Conservation (phyloP, 2,329 filamentous ascomycete species). For the Diplocarpon mali region DNA sequence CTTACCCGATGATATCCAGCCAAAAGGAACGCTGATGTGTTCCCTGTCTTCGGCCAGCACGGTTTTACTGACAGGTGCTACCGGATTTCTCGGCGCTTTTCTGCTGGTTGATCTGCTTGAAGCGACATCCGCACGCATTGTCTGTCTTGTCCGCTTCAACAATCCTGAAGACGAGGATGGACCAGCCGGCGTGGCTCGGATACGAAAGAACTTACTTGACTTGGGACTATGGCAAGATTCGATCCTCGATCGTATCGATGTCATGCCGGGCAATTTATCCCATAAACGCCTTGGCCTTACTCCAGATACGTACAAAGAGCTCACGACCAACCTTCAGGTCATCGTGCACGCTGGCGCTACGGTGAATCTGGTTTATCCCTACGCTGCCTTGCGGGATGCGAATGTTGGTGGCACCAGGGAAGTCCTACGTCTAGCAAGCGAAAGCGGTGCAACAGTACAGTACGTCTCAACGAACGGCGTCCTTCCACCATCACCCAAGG, state of each 20-base stretch:
- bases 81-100: constrained; percentile 78
- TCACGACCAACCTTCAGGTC: constrained; percentile 56
- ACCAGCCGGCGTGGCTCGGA: constrained; percentile 57
- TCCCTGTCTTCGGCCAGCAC: constrained; percentile 33
- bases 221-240: constrained; percentile 67
- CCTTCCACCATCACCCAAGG: constrained; percentile 55
- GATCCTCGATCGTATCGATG: constrained; percentile 67
- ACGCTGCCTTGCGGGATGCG: constrained; percentile 60
- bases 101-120: constrained; percentile 63
- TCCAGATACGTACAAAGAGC: constrained; percentile 50
- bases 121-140: constrained; percentile 40
- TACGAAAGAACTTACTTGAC: constrained; percentile 68
- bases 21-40: constrained; percentile 34
- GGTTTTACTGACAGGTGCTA: constrained; percentile 76
- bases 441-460: constrained; percentile 59
- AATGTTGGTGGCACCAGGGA: constrained; percentile 75
- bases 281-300: constrained; percentile 58
- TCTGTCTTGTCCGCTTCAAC: constrained; percentile 65
- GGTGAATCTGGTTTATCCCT: constrained; percentile 73
- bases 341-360: constrained; percentile 69
- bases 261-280: constrained; percentile 63
- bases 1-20: constrained; percentile 58
- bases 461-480: constrained; percentile 76
- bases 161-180: constrained; percentile 54
- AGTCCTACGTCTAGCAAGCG: constrained; percentile 58